Conservation (phyloP, 495 filamentous ascomycete genomes). For the Podospora sp. region DNA sequence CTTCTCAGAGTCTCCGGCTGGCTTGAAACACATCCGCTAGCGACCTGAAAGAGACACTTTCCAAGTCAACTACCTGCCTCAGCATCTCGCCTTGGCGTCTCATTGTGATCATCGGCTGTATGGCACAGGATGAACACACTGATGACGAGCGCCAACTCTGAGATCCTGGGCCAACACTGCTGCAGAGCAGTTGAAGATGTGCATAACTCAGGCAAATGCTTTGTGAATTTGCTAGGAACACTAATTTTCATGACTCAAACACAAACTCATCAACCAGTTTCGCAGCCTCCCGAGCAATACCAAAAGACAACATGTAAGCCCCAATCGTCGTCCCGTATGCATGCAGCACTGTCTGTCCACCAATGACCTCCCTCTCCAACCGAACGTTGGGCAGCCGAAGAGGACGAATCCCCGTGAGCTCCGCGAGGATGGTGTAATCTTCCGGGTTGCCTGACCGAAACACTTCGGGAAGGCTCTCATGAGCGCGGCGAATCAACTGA, state of each 20-base stretch:
- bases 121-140: too few relatives aligned
- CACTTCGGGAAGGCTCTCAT: conserved; percentile 17
- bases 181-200: too few relatives aligned
- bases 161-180: too few relatives aligned
- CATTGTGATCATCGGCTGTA: too few relatives aligned
- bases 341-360: conserved; percentile 2
- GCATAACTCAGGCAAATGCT: too few relatives aligned
- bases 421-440: conserved; percentile 18
- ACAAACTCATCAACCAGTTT: background rate
- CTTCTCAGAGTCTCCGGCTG: too few relatives aligned
- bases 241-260: background rate
- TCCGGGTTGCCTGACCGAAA: conserved; percentile 15
- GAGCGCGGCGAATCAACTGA: conserved; percentile 18
- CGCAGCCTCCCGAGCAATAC: background rate
- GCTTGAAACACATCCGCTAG: too few relatives aligned
- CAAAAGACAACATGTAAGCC: conserved; percentile 1
- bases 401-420: conserved; percentile 23
- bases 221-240: background rate
- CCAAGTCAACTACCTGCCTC: too few relatives aligned
- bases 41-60: too few relatives aligned
- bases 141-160: too few relatives aligned
- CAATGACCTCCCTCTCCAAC: conserved; percentile 17
- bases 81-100: too few relatives aligned
- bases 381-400: conserved; percentile 16
- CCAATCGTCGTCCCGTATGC: conserved; percentile 10